phyloP scores from a whole-genome alignment of 1,139 yeast species.

The Meyerozyma athensensis region DNA sequence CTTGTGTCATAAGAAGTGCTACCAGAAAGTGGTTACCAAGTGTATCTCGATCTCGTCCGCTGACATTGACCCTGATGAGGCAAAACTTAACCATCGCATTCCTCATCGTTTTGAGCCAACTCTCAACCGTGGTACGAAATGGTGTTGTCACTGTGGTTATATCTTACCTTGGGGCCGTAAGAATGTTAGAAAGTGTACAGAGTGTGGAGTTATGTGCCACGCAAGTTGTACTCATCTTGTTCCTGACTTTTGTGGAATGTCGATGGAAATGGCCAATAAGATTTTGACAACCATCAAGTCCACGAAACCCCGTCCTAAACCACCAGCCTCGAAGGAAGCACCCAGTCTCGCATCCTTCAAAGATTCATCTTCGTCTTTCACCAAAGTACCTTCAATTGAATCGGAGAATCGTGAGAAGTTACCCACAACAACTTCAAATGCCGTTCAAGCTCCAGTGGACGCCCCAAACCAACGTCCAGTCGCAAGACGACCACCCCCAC shows the following conservation, averaged over 20 bases:
- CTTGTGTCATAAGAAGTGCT: conserved; percentile 92
- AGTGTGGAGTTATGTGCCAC: conserved; percentile 94
- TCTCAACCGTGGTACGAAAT: conserved; percentile 90
- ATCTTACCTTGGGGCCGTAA: conserved; percentile 92
- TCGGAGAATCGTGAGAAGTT: conserved; percentile 14
- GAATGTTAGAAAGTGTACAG: conserved; percentile 90
- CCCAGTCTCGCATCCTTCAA: background rate
- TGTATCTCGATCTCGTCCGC: conserved; percentile 88
- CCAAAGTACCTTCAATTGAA: conserved; percentile 2
- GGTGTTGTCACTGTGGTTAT: conserved; percentile 99
- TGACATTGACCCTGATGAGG: conserved; percentile 82
- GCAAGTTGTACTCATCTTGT: conserved; percentile 89
- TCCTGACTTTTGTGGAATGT: conserved; percentile 98
- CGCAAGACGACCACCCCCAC: conserved; percentile 23
- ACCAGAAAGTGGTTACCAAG: conserved; percentile 88
- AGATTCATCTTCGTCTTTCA: background rate
- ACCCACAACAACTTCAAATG: conserved; percentile 33
- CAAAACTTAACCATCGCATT: conserved; percentile 89
- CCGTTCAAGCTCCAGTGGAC: conserved; percentile 30
- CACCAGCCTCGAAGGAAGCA: conserved; percentile 8
- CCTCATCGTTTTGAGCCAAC: conserved; percentile 94
- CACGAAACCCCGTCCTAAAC: conserved; percentile 47
- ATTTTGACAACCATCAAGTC: conserved; percentile 80
- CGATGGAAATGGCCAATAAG: conserved; percentile 94
- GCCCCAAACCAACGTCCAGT: conserved; percentile 22